Percentiles rank a stretch among this genome's conserved stretches.
Evolutionary conservation across 768 basidiomycete species (phyloP).

Genomic region (Astraeus odoratus): DNA sequence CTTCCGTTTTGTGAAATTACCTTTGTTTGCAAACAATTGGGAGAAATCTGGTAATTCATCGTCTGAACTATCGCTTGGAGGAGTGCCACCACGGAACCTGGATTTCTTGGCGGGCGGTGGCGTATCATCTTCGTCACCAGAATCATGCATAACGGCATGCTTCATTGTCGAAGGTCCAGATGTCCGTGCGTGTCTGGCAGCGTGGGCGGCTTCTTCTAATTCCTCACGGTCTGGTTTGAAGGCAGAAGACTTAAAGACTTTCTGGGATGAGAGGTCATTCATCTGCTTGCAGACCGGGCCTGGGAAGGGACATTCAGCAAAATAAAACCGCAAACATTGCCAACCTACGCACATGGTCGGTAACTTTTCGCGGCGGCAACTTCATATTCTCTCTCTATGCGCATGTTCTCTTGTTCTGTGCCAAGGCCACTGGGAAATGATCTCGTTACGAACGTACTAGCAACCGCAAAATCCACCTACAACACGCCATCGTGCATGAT

Average conservation of each 20-base stretch:
- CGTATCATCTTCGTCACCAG: constrained; percentile 2
- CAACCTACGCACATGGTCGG: constrained; percentile 43
- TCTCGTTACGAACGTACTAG: neutral
- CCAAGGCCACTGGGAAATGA: constrained; percentile 40
- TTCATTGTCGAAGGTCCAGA: constrained; percentile 5
- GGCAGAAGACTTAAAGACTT: constrained; percentile 54
- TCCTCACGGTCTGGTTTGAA: constrained; percentile 67
- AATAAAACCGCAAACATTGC: neutral
- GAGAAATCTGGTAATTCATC: constrained; percentile 48
- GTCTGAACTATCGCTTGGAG: constrained; percentile 37
- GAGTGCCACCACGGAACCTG: constrained; percentile 11
- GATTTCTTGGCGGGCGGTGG: neutral
- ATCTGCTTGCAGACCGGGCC: constrained; percentile 67
- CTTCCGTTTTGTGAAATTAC: constrained; percentile 26
- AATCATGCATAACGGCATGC: constrained; percentile 6
- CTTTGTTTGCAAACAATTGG: constrained; percentile 29
- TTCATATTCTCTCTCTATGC: constrained; percentile 50
- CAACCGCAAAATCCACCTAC: constrained; percentile 28
- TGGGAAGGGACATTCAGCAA: constrained; percentile 13
- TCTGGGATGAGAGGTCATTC: constrained; percentile 43
- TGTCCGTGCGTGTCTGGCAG: constrained; percentile 20
- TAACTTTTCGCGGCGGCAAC: constrained; percentile 48
- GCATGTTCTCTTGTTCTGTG: constrained; percentile 48
- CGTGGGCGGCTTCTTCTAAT: constrained; percentile 34
- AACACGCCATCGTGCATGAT: constrained; percentile 55